Conservation (phyloP, 2,329 filamentous ascomycete species). For the Zymoseptoria ardabiliae region DNA sequence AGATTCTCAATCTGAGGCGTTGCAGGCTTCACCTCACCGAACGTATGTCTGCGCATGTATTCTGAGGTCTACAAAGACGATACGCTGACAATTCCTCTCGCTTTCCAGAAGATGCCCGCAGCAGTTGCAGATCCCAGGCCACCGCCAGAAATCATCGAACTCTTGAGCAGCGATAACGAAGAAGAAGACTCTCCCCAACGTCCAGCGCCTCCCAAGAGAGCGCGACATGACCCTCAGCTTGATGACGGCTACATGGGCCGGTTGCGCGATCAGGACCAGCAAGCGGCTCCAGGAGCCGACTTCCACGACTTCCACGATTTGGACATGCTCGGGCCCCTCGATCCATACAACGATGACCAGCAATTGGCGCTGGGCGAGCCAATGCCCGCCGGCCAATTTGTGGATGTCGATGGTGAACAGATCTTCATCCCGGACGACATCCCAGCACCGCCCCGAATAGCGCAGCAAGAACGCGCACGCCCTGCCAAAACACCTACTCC, state of each 20-base stretch:
- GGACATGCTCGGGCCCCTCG: not conserved
- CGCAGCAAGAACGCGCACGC: not conserved
- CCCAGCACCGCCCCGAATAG: not conserved
- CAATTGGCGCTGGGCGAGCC: not conserved
- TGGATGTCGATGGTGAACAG: conserved; percentile 17
- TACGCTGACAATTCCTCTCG: not conserved
- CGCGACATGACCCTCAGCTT: not conserved
- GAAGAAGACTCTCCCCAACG: conserved; percentile 5
- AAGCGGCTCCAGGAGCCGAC: not conserved
- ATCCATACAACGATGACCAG: not conserved
- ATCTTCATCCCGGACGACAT: conserved; percentile 23
- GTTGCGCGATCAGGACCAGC: not conserved
- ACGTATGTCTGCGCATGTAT: not conserved
- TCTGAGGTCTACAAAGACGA: not conserved
- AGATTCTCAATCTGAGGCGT: not conserved
- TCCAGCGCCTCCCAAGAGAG: not conserved
- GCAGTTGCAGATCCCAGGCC: not conserved
- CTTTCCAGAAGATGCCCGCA: not conserved
- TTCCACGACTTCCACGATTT: conserved; percentile 3
- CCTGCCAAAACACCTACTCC: not conserved
- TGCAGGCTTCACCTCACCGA: not conserved
- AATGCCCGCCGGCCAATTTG: conserved; percentile 1
- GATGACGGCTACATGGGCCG: not conserved
- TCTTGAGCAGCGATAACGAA: conserved; percentile 18
- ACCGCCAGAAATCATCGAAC: conserved; percentile 17